phyloP scores from a whole-genome alignment of 176 grass and related monocot species.

The Elaeis guineensis region DNA sequence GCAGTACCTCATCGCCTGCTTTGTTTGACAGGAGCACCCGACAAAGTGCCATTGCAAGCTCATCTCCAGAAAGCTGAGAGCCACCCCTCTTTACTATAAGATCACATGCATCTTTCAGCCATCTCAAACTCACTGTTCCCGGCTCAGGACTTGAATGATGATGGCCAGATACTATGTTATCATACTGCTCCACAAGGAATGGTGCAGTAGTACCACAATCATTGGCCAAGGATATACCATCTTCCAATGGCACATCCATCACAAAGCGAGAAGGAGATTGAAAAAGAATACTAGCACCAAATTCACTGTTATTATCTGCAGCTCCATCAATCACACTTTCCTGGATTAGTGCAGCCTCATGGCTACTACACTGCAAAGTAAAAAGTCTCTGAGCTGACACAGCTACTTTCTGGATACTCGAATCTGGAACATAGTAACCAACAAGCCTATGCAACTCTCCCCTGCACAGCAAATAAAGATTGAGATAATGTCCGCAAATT shows the following conservation, averaged over 20 bases:
- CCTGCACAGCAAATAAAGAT: constrained; percentile 29
- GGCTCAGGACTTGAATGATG: constrained; percentile 28
- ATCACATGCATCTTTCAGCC: constrained; percentile 77
- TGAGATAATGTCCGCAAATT: background rate
- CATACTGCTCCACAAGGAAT: constrained; percentile 29
- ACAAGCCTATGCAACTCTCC: constrained; percentile 62
- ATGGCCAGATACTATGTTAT: constrained; percentile 18
- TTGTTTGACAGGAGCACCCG: constrained; percentile 82
- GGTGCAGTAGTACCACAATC: constrained; percentile 15
- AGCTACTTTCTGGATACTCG: constrained; percentile 44
- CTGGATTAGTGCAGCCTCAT: constrained; percentile 19
- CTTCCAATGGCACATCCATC: constrained; percentile 48
- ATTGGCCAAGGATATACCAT: constrained; percentile 27
- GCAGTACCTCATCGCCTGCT: constrained; percentile 71
- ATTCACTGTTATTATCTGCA: constrained; percentile 48
- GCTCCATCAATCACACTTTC: constrained; percentile 13
- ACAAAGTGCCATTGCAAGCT: constrained; percentile 86
- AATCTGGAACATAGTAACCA: constrained; percentile 50
- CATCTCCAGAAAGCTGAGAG: constrained; percentile 75
- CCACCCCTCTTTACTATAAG: constrained; percentile 50
- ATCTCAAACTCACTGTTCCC: constrained; percentile 58
- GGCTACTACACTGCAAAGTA: constrained; percentile 35
- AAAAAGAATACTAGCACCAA: constrained; percentile 74
- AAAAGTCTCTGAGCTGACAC: constrained; percentile 47
- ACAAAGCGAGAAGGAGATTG: constrained; percentile 71